phyloP scores from a whole-genome alignment of 805 yeast species.

The Nakazawaea ishiwadae region DNA sequence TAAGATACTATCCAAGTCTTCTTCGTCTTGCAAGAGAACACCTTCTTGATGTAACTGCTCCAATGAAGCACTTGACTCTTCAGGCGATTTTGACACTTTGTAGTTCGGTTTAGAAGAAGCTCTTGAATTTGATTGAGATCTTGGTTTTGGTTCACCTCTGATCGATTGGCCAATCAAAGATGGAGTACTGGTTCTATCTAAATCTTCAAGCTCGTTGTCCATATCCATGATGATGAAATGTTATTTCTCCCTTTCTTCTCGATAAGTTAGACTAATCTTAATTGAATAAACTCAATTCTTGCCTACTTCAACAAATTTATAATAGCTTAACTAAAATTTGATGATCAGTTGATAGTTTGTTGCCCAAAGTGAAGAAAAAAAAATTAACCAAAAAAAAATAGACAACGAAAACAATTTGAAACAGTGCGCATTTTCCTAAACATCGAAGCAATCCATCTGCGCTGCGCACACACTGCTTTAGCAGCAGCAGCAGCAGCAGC shows the following conservation, averaged over 20 bases:
- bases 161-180: conserved; percentile 51
- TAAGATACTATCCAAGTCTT: conserved; percentile 46
- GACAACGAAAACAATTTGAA: too few relatives aligned
- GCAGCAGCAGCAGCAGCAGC: too few relatives aligned
- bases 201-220: conserved; percentile 49
- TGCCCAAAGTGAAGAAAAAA: too few relatives aligned
- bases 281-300: too few relatives aligned
- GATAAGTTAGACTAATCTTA: too few relatives aligned
- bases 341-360: too few relatives aligned
- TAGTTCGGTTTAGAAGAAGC: conserved; percentile 29
- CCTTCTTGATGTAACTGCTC: conserved; percentile 38
- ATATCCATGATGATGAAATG: conserved; percentile 42
- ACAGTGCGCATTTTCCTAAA: too few relatives aligned
- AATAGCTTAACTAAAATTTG: too few relatives aligned
- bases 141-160: conserved; percentile 23
- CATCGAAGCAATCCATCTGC: too few relatives aligned
- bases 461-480: too few relatives aligned
- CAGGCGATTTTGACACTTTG: conserved; percentile 36
- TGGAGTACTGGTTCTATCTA: conserved; percentile 42
- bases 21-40: conserved; percentile 55
- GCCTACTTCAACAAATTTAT: too few relatives aligned
- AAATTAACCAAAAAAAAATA: too few relatives aligned
- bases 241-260: neutral
- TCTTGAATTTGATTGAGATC: conserved; percentile 12
- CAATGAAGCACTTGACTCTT: conserved; percentile 23